phyloP scores from a whole-genome alignment of 169 alveolate species.

The Eimeria sp. region DNA sequence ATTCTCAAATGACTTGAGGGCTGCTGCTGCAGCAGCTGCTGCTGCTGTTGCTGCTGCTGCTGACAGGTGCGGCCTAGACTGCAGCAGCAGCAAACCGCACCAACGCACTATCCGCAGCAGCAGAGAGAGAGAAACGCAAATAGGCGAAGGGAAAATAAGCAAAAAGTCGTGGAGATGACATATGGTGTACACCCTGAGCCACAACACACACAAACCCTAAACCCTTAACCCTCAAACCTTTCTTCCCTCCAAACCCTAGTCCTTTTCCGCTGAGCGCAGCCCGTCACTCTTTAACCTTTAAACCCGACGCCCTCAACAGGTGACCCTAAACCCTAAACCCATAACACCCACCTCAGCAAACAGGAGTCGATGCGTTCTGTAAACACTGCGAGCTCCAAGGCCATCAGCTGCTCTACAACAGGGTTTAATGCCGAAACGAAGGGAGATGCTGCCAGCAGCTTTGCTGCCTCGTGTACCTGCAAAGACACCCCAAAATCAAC shows the following conservation, averaged over 20 bases:
- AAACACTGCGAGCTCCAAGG: conserved; percentile 23
- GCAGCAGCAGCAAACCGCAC: conserved; percentile 75
- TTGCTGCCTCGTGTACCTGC: conserved; percentile 78
- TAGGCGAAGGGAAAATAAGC: conserved; percentile 44
- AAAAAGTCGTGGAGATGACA: conserved; percentile 60
- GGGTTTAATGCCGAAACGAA: conserved; percentile 8
- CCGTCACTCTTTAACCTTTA: neutral
- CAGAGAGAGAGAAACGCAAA: conserved; percentile 52
- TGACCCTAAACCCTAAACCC: conserved; percentile 43
- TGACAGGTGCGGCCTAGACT: conserved; percentile 26
- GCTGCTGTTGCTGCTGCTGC: conserved; percentile 60
- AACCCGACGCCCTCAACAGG: neutral
- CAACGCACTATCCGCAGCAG: conserved; percentile 56
- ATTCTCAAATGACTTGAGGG: conserved; percentile 32
- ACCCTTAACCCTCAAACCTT: conserved; percentile 14
- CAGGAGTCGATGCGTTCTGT: conserved; percentile 33
- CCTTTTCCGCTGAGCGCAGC: neutral
- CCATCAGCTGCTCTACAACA: conserved; percentile 44
- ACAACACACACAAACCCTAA: neutral
- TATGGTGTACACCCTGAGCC: conserved; percentile 38
- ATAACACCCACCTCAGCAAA: conserved; percentile 24
- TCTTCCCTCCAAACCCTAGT: neutral
- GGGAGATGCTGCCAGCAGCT: conserved; percentile 68
- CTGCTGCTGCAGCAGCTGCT: conserved; percentile 75
- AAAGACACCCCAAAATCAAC: neutral